Conservation (phyloP, 2,329 filamentous ascomycete genomes). For the Leptodontidium sp. region DNA sequence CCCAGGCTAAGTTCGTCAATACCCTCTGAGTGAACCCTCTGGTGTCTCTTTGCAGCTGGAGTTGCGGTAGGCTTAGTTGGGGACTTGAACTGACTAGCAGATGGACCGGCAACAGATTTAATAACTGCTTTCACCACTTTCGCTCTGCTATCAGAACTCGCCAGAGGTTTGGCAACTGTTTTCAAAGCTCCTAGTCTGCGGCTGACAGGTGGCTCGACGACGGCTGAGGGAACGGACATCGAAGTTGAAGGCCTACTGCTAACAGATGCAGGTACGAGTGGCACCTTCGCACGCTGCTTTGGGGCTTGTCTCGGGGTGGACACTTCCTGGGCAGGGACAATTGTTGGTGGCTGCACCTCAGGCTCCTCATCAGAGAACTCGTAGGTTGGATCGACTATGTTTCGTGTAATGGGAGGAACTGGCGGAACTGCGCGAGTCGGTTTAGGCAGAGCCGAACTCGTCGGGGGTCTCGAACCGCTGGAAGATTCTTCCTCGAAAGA, state of each 20-base stretch:
- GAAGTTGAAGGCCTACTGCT: background rate
- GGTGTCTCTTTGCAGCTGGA: slow-evolving; percentile 5
- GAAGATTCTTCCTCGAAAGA: background rate
- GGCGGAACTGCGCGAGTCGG: background rate
- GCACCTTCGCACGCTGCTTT: background rate
- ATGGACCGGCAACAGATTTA: background rate
- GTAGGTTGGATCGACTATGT: slow-evolving; percentile 40
- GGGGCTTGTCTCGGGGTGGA: background rate
- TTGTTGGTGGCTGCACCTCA: background rate
- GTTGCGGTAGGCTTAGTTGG: slow-evolving; percentile 5
- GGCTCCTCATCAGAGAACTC: slow-evolving; percentile 51
- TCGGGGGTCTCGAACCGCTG: background rate
- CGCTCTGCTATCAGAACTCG: background rate
- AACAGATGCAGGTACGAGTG: slow-evolving; percentile 3
- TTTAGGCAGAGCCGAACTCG: background rate
- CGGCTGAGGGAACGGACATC: background rate
- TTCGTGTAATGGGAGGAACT: background rate
- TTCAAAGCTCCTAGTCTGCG: slow-evolving; percentile 1
- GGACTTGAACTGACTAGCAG: background rate
- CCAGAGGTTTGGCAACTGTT: background rate
- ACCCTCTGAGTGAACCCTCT: slow-evolving; percentile 32
- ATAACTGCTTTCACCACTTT: background rate
- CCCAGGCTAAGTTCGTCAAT: slow-evolving; percentile 44
- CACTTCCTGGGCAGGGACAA: background rate
- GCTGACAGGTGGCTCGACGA: background rate